Evolutionary conservation across 2,329 filamentous ascomycete genomes (phyloP).

Genomic region (Huntiella savannae): DNA sequence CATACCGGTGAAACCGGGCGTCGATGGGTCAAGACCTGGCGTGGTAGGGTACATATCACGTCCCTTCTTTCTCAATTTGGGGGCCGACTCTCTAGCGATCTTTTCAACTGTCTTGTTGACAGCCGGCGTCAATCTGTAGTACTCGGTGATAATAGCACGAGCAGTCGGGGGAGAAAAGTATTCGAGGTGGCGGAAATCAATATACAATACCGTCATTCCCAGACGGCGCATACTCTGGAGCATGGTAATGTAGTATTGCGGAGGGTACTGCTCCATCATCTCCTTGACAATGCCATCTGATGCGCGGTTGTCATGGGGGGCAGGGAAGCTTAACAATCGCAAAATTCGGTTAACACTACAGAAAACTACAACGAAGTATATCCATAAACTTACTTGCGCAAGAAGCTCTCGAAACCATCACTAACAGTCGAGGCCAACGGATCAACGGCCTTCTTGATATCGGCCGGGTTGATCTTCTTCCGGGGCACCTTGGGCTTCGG

Average conservation of each 20-base stretch:
- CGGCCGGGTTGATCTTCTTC: constrained; percentile 15
- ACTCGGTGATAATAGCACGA: constrained; percentile 70
- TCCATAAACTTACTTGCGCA: constrained; percentile 44
- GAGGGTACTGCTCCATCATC: constrained; percentile 24
- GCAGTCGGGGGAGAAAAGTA: constrained; percentile 63
- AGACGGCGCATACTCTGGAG: constrained; percentile 59
- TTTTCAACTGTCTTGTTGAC: constrained; percentile 45
- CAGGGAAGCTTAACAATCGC: not conserved
- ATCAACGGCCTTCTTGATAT: constrained; percentile 57
- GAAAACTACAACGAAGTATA: not conserved
- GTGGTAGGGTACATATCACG: constrained; percentile 8
- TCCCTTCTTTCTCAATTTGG: constrained; percentile 6
- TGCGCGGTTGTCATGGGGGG: constrained; percentile 3
- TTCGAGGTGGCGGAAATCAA: constrained; percentile 71
- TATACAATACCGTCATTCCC: constrained; percentile 66
- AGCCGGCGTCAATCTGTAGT: constrained; percentile 89
- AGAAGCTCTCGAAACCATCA: constrained; percentile 59
- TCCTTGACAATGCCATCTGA: constrained; percentile 6
- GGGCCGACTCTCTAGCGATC: constrained; percentile 4
- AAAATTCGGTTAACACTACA: constrained; percentile 2
- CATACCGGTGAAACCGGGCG: constrained; percentile 9
- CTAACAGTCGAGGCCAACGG: constrained; percentile 56
- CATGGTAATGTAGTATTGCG: constrained; percentile 72
- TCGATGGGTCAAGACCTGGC: constrained; percentile 7
- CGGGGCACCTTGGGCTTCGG: constrained; percentile 31